phyloP scores from a whole-genome alignment of 345 rosid genomes.

The Citrus hindsii region DNA sequence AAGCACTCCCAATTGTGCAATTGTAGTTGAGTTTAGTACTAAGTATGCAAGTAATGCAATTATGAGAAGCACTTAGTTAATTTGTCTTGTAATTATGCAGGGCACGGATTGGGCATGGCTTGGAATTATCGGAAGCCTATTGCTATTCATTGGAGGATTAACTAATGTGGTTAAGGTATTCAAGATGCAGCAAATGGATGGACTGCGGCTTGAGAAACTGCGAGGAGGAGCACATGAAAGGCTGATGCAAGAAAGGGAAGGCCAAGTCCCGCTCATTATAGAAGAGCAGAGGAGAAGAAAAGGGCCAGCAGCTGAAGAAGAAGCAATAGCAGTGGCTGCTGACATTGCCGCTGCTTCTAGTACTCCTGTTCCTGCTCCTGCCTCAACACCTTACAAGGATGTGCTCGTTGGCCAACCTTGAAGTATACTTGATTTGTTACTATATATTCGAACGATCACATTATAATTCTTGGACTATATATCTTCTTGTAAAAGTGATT shows the following conservation, averaged over 20 bases:
- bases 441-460: not conserved
- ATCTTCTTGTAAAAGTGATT: no score
- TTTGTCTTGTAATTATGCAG: constrained; percentile 20
- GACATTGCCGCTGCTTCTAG: no score
- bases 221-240: constrained; percentile 72
- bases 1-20: not conserved
- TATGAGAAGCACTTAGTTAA: not conserved
- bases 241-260: constrained; percentile 49
- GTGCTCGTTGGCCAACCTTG: constrained; percentile 15
- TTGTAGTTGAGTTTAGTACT: not conserved
- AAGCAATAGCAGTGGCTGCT: not conserved
- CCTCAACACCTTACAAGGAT: constrained; percentile 21
- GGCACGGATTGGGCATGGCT: constrained; percentile 57
- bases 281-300: constrained; percentile 42
- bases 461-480: not conserved
- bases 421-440: not conserved
- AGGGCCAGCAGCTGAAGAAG: constrained; percentile 28
- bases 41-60: no score
- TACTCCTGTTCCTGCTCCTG: not conserved
- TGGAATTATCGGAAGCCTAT: constrained; percentile 46
- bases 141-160: constrained; percentile 53
- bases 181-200: constrained; percentile 55
- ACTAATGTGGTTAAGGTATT: constrained; percentile 68
- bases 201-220: constrained; percentile 64
- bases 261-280: constrained; percentile 49